Evolutionary conservation across 805 yeast species (phyloP).

Genomic region (Yarrowia divulgata): DNA sequence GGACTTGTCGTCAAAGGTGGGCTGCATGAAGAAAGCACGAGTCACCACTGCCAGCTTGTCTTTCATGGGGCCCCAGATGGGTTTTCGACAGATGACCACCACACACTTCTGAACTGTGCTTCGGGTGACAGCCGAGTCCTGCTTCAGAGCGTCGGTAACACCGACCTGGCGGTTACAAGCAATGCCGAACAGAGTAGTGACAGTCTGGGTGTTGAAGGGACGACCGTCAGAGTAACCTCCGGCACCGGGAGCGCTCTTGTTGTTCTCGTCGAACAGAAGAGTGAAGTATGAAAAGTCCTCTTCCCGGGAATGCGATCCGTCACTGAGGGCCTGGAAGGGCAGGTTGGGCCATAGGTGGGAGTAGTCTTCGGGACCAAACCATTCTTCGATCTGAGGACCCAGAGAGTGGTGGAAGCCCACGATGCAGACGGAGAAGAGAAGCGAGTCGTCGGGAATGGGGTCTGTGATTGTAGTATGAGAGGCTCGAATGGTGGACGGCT

Average conservation of each 20-base stretch:
- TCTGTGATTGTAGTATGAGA: constrained; percentile 35
- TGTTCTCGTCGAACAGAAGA: constrained; percentile 68
- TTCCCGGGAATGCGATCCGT: constrained; percentile 91
- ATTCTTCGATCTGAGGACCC: constrained; percentile 95
- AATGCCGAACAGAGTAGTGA: constrained; percentile 88
- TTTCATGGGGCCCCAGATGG: constrained; percentile 82
- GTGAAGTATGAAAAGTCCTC: constrained; percentile 94
- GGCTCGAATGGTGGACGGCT: constrained; percentile 7
- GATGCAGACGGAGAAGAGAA: constrained; percentile 82
- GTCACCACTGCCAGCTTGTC: constrained; percentile 92
- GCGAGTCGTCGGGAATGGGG: constrained; percentile 40
- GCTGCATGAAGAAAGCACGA: constrained; percentile 81
- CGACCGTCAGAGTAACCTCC: constrained; percentile 50
- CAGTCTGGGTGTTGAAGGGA: constrained; percentile 54
- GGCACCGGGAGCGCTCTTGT: constrained; percentile 55
- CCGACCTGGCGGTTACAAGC: constrained; percentile 88
- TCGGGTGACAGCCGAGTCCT: constrained; percentile 73
- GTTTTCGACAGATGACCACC: constrained; percentile 84
- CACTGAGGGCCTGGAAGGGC: constrained; percentile 95
- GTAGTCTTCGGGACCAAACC: constrained; percentile 64
- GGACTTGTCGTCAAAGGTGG: constrained; percentile 71
- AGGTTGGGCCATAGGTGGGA: constrained; percentile 76
- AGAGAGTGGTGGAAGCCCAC: constrained; percentile 91
- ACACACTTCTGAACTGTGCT: constrained; percentile 91
- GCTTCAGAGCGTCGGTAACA: constrained; percentile 62